Conservation (phyloP, 495 filamentous ascomycete species). For the Articulospora tetracladia region DNA sequence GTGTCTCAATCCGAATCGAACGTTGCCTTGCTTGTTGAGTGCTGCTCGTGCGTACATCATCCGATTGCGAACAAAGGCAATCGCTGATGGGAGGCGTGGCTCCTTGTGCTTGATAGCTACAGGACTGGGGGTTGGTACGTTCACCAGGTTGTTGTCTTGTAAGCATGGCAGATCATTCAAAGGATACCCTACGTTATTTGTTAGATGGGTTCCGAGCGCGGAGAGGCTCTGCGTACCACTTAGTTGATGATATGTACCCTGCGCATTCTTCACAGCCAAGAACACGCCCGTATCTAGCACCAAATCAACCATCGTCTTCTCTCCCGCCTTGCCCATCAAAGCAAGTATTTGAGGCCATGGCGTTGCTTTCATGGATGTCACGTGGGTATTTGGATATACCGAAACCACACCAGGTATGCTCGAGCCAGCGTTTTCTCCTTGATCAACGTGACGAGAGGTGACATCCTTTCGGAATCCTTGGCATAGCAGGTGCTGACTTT, state of each 20-base stretch:
- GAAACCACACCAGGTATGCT: slow-evolving; percentile 20
- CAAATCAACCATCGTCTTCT: slow-evolving; percentile 77
- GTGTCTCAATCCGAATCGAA: slow-evolving; percentile 71
- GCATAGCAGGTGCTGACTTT: slow-evolving; percentile 69
- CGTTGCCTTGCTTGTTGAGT: slow-evolving; percentile 59
- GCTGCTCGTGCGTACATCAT: slow-evolving; percentile 81
- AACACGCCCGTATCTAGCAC: slow-evolving; percentile 80
- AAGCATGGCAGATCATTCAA: slow-evolving; percentile 19
- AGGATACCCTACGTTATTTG: slow-evolving; percentile 15
- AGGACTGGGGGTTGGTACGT: not conserved
- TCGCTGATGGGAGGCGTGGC: slow-evolving; percentile 44
- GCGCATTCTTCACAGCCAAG: slow-evolving; percentile 49
- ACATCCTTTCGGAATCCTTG: slow-evolving; percentile 59
- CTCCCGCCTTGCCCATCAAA: slow-evolving; percentile 71
- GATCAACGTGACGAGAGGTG: slow-evolving; percentile 47
- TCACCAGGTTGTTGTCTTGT: not conserved
- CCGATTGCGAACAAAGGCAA: slow-evolving; percentile 74
- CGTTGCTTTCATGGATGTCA: slow-evolving; percentile 59
- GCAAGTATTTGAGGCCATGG: slow-evolving; percentile 71
- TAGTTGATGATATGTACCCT: slow-evolving; percentile 69
- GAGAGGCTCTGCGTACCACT: slow-evolving; percentile 53
- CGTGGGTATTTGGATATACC: slow-evolving; percentile 63
- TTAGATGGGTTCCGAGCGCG: not conserved
- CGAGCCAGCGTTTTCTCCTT: slow-evolving; percentile 10
- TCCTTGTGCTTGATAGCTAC: slow-evolving; percentile 7